Evolutionary conservation across 306 rosid genomes (phyloP).

Genomic region (Cucumis cinereus): DNA sequence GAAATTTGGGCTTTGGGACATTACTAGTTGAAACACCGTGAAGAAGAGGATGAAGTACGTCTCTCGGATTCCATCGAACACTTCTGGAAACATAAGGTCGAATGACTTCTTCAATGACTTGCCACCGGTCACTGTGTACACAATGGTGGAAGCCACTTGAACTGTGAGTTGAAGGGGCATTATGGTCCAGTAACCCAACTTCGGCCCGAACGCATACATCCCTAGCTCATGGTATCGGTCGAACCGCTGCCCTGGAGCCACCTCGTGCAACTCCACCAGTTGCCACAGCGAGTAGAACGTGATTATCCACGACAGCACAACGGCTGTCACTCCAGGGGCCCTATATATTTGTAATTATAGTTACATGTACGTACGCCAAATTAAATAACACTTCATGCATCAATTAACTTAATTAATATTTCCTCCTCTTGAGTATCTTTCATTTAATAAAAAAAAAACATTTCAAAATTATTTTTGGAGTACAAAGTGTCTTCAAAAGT

Average conservation of each 20-base stretch:
- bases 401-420: too few relatives aligned
- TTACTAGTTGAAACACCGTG: conserved; percentile 15
- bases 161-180: conserved; percentile 46
- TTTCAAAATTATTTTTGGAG: too few relatives aligned
- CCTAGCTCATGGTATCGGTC: conserved; percentile 50
- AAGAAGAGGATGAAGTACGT: conserved; percentile 46
- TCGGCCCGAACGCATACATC: conserved; percentile 30
- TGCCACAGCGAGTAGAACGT: conserved; percentile 61
- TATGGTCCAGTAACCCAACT: conserved; percentile 34
- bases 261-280: conserved; percentile 43
- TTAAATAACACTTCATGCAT: too few relatives aligned
- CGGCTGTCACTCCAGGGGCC: conserved; percentile 24
- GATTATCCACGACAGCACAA: conserved; percentile 36
- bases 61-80: background rate
- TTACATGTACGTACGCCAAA: too few relatives aligned
- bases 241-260: conserved; percentile 35
- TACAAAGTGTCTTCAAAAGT: too few relatives aligned
- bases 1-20: conserved; percentile 60
- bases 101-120: conserved; percentile 49
- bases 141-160: conserved; percentile 44
- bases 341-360: background rate
- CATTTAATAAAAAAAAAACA: too few relatives aligned
- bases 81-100: background rate
- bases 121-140: conserved; percentile 57
- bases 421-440: too few relatives aligned